phyloP scores from a whole-genome alignment of 148 eudicot genomes.

The Rhododendron henanense region DNA sequence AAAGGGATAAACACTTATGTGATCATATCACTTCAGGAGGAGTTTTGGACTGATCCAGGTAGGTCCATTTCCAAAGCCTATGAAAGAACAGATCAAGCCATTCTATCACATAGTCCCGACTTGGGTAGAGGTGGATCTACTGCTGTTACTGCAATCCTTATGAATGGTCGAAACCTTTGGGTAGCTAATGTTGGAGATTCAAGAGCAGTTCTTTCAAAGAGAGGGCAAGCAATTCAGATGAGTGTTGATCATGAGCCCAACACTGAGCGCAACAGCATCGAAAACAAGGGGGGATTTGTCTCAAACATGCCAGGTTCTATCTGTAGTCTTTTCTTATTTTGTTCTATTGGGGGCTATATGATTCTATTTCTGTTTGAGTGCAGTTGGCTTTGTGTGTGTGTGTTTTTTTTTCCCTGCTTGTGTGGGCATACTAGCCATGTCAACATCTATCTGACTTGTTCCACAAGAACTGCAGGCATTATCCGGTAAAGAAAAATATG shows the following conservation, averaged over 20 bases:
- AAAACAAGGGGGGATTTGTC: conserved; percentile 5
- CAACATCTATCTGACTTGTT: neutral
- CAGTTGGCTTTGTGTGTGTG: neutral
- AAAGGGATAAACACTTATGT: neutral
- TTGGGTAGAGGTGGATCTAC: conserved; percentile 85
- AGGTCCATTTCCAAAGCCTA: conserved; percentile 60
- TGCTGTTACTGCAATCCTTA: conserved; percentile 71
- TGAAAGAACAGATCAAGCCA: conserved; percentile 67
- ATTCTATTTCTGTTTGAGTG: neutral
- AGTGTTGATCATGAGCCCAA: conserved; percentile 73
- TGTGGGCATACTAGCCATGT: neutral
- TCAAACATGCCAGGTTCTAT: conserved; percentile 9
- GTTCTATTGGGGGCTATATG: neutral
- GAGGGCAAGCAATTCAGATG: conserved; percentile 63
- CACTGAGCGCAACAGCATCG: conserved; percentile 58
- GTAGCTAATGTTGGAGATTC: conserved; percentile 86
- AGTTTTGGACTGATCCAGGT: conserved; percentile 58
- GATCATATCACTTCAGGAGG: conserved; percentile 35
- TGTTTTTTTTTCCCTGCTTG: neutral
- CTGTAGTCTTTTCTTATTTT: conserved; percentile 1
- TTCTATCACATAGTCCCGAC: conserved; percentile 61
- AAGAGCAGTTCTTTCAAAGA: conserved; percentile 64
- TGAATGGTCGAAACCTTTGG: conserved; percentile 54
- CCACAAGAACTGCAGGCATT: neutral
- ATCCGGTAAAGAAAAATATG: neutral